Percentiles rank a stretch among this genome's conserved stretches.
Evolutionary conservation across 164 flowering plant species (phyloP).

Genomic region (Aristolochia fimbriata): DNA sequence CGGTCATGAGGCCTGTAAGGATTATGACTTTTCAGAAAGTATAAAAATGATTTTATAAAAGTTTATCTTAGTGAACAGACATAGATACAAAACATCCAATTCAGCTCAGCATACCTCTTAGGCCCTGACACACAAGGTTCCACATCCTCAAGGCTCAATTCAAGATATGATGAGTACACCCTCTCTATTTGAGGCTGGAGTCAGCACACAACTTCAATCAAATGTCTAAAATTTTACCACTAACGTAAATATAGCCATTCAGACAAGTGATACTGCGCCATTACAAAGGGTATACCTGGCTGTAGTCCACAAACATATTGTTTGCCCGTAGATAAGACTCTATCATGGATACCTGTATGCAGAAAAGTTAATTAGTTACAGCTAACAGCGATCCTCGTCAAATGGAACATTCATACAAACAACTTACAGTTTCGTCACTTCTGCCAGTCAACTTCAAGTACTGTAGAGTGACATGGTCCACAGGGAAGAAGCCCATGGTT

Average conservation of each 20-base stretch:
- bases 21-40: background rate
- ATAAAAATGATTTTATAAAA: background rate
- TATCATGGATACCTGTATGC: constrained; percentile 61
- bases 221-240: background rate
- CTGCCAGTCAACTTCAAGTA: constrained; percentile 87
- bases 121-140: constrained; percentile 95
- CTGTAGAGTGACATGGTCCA: constrained; percentile 83
- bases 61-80: background rate
- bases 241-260: too few species aligned
- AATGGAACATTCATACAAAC: background rate
- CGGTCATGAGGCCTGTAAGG: constrained; percentile 81
- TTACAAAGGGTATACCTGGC: constrained; percentile 31
- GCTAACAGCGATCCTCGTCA: background rate
- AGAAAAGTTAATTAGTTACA: background rate
- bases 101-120: constrained; percentile 40
- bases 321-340: constrained; percentile 85
- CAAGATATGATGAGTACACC: constrained; percentile 73
- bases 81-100: background rate
- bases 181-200: constrained; percentile 70
- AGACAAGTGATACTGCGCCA: background rate
- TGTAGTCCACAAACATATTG: constrained; percentile 82
- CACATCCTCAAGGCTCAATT: constrained; percentile 64
- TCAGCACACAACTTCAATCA: constrained; percentile 10
- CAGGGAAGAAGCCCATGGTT: constrained; percentile 98
- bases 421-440: constrained; percentile 85